Conservation (phyloP, 768 basidiomycete genomes). For the Lactarius quietus region DNA sequence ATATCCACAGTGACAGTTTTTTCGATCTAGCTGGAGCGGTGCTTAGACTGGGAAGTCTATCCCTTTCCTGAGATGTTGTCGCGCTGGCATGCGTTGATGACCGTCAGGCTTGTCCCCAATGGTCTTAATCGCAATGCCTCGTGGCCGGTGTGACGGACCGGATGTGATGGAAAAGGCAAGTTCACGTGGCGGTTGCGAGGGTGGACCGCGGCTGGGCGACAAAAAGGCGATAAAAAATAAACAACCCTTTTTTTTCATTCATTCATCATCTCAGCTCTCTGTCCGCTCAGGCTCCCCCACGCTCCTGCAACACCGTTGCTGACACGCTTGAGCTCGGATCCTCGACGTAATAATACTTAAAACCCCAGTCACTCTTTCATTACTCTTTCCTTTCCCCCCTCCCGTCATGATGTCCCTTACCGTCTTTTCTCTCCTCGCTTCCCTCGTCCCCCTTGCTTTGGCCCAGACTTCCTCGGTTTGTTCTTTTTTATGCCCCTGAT, state of each 20-base stretch:
- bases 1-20: too few relatives aligned
- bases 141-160: neutral
- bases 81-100: too few relatives aligned
- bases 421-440: constrained; percentile 48
- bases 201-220: neutral
- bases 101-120: too few relatives aligned
- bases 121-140: too few relatives aligned
- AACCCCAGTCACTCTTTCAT: constrained; percentile 17
- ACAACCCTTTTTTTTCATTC: neutral
- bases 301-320: neutral
- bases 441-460: constrained; percentile 42
- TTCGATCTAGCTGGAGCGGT: too few relatives aligned
- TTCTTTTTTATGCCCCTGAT: too few relatives aligned
- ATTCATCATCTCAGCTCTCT: neutral
- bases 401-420: constrained; percentile 52
- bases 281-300: neutral
- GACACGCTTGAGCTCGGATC: constrained; percentile 1
- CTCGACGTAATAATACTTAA: neutral
- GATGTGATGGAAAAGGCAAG: neutral
- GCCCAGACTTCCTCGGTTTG: constrained; percentile 39
- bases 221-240: neutral
- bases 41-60: too few relatives aligned
- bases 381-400: constrained; percentile 19
- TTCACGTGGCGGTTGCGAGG: neutral
- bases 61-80: too few relatives aligned